Percentiles rank a stretch among this genome's conserved stretches.
Conservation (phyloP, 2,329 filamentous ascomycete genomes). For the Colletotrichum plurivorum region DNA sequence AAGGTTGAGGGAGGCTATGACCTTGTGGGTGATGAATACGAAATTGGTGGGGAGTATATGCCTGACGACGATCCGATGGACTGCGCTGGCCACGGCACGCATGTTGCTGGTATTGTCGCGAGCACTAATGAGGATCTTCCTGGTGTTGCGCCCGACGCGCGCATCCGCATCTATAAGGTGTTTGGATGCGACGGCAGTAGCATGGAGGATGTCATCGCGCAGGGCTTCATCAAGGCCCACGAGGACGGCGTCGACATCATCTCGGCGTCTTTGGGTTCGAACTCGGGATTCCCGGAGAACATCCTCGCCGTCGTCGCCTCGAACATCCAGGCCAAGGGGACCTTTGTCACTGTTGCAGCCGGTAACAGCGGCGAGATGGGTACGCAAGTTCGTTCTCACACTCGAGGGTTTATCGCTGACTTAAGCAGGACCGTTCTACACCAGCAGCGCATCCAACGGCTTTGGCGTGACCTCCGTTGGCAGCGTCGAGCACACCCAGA, state of each 20-base stretch:
- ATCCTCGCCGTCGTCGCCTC: conserved; percentile 14
- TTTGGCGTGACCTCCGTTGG: conserved; percentile 19
- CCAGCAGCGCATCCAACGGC: conserved; percentile 25
- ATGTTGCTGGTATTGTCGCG: conserved; percentile 21
- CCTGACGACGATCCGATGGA: conserved; percentile 58
- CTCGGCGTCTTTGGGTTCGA: conserved; percentile 46
- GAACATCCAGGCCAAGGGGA: conserved; percentile 7
- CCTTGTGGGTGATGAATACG: conserved; percentile 2
- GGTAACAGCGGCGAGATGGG: conserved; percentile 32
- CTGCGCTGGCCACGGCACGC: conserved; percentile 44
- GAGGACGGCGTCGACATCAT: conserved; percentile 51
- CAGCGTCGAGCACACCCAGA: conserved; percentile 23
- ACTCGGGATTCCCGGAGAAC: conserved; percentile 45
- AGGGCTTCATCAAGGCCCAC: conserved; percentile 39
- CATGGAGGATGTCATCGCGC: conserved; percentile 36
- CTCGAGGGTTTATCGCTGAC: background rate
- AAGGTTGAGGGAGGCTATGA: conserved; percentile 58
- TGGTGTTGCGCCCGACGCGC: conserved; percentile 57
- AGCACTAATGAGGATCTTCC: conserved; percentile 51
- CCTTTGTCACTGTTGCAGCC: conserved; percentile 19
- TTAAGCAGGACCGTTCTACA: conserved; percentile 28
- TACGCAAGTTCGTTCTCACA: background rate
- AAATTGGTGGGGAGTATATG: conserved; percentile 47
- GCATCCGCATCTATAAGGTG: conserved; percentile 56
- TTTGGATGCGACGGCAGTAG: conserved; percentile 46